A percentile compares a stretch with the other conserved stretches of the same genome.
Evolutionary conservation across 2,329 filamentous ascomycete species (phyloP).

Genomic region (Chrysoporthe deuterocubensis): DNA sequence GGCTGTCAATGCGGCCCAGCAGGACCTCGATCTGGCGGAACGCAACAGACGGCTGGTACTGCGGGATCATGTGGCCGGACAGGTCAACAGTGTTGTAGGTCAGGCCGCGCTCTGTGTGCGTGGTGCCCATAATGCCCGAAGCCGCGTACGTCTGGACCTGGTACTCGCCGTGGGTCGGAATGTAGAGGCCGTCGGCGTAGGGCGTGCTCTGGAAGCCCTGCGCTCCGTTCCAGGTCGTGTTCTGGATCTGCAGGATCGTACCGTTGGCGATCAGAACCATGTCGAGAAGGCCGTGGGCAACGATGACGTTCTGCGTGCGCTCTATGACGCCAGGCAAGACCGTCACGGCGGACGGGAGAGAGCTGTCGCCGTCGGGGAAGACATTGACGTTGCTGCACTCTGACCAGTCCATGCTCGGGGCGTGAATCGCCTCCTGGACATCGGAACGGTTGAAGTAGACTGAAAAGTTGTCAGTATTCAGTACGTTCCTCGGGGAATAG

Average conservation of each 20-base stretch:
- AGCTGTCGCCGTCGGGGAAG: conserved; percentile 41
- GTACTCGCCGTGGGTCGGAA: conserved; percentile 62
- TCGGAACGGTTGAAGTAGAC: conserved; percentile 75
- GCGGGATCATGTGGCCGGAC: conserved; percentile 69
- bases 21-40: conserved; percentile 77
- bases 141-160: conserved; percentile 53
- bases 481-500: neutral
- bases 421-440: conserved; percentile 57
- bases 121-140: conserved; percentile 70
- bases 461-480: conserved; percentile 22
- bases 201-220: conserved; percentile 69
- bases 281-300: conserved; percentile 71
- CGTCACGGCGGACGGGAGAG: conserved; percentile 24
- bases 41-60: conserved; percentile 70
- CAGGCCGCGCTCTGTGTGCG: conserved; percentile 75
- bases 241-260: conserved; percentile 71
- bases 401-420: conserved; percentile 49
- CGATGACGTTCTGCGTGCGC: conserved; percentile 68
- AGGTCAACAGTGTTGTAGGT: conserved; percentile 69
- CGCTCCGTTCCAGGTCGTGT: conserved; percentile 74
- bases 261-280: conserved; percentile 69
- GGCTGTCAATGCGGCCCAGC: conserved; percentile 67
- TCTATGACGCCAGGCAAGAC: conserved; percentile 71
- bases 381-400: conserved; percentile 53
- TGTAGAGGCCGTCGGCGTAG: conserved; percentile 60